Evolutionary conservation across 2,329 filamentous ascomycete species (phyloP), one percentile per base, ranked within the genome.

Genomic region (Talaromyces pinophilus): DNA sequence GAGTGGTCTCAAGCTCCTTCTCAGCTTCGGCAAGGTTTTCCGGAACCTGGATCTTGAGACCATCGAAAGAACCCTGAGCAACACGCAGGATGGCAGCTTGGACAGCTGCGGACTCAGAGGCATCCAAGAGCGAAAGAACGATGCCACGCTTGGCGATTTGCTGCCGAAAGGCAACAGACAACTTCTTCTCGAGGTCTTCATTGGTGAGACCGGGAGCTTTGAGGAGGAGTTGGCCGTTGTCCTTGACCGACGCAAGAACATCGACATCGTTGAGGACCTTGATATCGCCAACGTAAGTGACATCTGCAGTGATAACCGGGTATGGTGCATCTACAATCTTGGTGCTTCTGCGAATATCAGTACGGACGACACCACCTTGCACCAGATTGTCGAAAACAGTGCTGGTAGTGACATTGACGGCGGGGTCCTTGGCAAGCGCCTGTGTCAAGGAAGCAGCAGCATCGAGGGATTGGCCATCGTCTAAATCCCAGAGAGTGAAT

Each of bases 401-500:
- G 70, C 84, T 85, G 42, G 86, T 82, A 55, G 86, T 85, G 57
- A 90, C 84, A 69, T 89, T 90, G 75, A 83, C 83, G 0, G 85
- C 79, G 10, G 86, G 86, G 71, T 89, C 86, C 38, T 82, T 83
- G 3, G 88, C 85, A 42, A 90, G 78, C 8, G 88, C 82, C 74
- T 87, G 84, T 48, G 84, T 86, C 59, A 90, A 75, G 55, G 81
- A 86, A 25, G 86, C 80, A 11, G 92, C 89, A 0, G 92, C 88
- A 67, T 83, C 83, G 62, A 85, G 84, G 62, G 90, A 86, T 1
- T 83, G 80, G 33, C 93, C 93, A 77, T 88, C 86, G 74, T 97
- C 94, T 48, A 91, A 77, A 71, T 97, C 92, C 93, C 93, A 98
- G 85, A 99, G 97, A 13, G 89, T 90, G 82, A 95, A 98, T 79